Evolutionary conservation across 768 basidiomycete genomes (phyloP).

Genomic region (Rhizopogon roseolus): DNA sequence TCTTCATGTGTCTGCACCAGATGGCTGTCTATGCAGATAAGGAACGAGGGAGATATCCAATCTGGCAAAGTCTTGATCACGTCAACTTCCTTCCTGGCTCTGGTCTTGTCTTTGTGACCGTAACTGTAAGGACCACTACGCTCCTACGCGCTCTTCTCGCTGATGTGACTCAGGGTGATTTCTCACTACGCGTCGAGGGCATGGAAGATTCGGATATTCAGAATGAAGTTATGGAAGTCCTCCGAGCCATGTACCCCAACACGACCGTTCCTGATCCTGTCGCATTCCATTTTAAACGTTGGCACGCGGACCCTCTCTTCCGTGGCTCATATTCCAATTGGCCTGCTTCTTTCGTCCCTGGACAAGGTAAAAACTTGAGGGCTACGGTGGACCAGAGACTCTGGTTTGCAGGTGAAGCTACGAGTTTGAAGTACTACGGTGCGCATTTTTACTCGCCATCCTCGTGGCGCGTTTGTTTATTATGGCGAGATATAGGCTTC

Average conservation of each 20-base stretch:
- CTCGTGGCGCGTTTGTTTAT: background rate
- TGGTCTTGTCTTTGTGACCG: conserved; percentile 34
- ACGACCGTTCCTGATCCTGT: conserved; percentile 48
- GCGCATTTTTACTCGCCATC: conserved; percentile 12
- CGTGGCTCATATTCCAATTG: conserved; percentile 59
- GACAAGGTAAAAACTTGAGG: conserved; percentile 51
- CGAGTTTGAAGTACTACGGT: conserved; percentile 56
- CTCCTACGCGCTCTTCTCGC: background rate
- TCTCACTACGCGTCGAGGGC: conserved; percentile 52
- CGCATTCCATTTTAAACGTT: conserved; percentile 51
- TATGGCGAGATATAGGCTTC: conserved; percentile 34
- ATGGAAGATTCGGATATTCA: conserved; percentile 43
- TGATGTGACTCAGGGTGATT: conserved; percentile 44
- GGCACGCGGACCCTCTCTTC: conserved; percentile 45
- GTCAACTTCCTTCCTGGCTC: conserved; percentile 55
- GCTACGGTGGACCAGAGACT: conserved; percentile 46
- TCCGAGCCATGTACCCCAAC: conserved; percentile 57
- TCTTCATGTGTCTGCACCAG: conserved; percentile 2
- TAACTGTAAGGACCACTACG: conserved; percentile 15
- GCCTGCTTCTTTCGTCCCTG: conserved; percentile 55
- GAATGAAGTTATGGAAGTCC: conserved; percentile 49
- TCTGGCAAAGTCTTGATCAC: conserved; percentile 66
- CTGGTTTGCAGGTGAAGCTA: conserved; percentile 65
- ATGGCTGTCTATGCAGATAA: conserved; percentile 51
- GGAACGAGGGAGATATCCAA: conserved; percentile 57